Evolutionary conservation across 2,329 filamentous ascomycete genomes (phyloP).

Genomic region (Trichoderma koningiopsis): DNA sequence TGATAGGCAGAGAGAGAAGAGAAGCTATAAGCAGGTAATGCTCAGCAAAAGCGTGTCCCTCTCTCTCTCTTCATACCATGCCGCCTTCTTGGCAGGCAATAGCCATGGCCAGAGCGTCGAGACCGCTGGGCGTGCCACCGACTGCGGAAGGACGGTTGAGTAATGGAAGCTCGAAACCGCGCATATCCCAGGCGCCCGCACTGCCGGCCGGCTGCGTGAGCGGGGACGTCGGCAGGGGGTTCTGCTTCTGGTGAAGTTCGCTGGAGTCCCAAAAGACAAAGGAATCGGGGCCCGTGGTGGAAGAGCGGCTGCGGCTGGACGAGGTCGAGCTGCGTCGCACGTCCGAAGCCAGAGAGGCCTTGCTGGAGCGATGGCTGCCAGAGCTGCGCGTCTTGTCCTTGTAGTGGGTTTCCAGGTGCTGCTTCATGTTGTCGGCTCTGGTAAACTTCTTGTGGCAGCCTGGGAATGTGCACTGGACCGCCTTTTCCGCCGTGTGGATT

Average conservation of each 20-base stretch:
- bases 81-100: slow-evolving; percentile 54
- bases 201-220: slow-evolving; percentile 38
- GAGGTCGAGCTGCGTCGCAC: slow-evolving; percentile 38
- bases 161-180: slow-evolving; percentile 48
- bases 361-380: slow-evolving; percentile 39
- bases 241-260: slow-evolving; percentile 42
- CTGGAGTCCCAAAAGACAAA: slow-evolving; percentile 43
- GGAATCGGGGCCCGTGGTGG: slow-evolving; percentile 32
- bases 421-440: slow-evolving; percentile 85
- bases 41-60: not conserved
- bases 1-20: not conserved
- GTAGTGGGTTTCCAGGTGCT: slow-evolving; percentile 77
- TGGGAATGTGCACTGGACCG: slow-evolving; percentile 65
- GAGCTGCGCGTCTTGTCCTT: slow-evolving; percentile 58
- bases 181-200: slow-evolving; percentile 50
- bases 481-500: slow-evolving; percentile 81
- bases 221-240: slow-evolving; percentile 37
- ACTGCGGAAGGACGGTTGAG: slow-evolving; percentile 47
- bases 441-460: slow-evolving; percentile 81
- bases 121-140: slow-evolving; percentile 50
- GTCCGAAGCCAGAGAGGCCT: slow-evolving; percentile 38
- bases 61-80: not conserved
- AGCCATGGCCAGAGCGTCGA: slow-evolving; percentile 58
- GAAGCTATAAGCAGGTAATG: not conserved
- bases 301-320: slow-evolving; percentile 39